phyloP scores from a whole-genome alignment of 176 grass and related monocot species.

The Carex kokanica region DNA sequence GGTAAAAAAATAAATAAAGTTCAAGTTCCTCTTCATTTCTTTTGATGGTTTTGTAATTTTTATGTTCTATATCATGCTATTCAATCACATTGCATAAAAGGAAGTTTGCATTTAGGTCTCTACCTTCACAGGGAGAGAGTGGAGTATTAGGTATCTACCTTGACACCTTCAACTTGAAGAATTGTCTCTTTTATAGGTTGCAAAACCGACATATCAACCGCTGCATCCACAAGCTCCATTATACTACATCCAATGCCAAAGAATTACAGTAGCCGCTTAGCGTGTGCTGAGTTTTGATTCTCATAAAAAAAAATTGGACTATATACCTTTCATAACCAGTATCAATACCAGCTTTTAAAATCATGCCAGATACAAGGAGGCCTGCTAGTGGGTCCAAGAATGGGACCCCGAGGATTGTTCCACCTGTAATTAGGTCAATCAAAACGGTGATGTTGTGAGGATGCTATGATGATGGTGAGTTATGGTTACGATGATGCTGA shows the following conservation, averaged over 20 bases:
- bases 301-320: slow-evolving; percentile 1
- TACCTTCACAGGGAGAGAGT: slow-evolving; percentile 18
- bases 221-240: slow-evolving; percentile 89
- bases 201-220: slow-evolving; percentile 59
- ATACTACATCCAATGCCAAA: slow-evolving; percentile 39
- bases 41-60: slow-evolving; percentile 4
- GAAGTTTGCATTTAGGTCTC: slow-evolving; percentile 22
- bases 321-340: slow-evolving; percentile 91
- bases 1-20: neutral
- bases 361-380: slow-evolving; percentile 86
- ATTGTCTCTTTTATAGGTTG: slow-evolving; percentile 83
- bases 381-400: slow-evolving; percentile 94
- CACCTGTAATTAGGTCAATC: slow-evolving; percentile 53
- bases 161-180: slow-evolving; percentile 84
- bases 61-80: neutral
- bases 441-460: neutral
- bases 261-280: neutral
- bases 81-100: neutral
- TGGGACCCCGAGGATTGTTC: slow-evolving; percentile 70
- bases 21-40: neutral
- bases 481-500: neutral
- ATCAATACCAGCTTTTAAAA: slow-evolving; percentile 86
- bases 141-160: slow-evolving; percentile 46
- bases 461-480: neutral
- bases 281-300: neutral